Evolutionary conservation across 1,139 yeast species (phyloP), one percentile per base, ranked within the genome.

Genomic region (Lodderomyces elongisporus): DNA sequence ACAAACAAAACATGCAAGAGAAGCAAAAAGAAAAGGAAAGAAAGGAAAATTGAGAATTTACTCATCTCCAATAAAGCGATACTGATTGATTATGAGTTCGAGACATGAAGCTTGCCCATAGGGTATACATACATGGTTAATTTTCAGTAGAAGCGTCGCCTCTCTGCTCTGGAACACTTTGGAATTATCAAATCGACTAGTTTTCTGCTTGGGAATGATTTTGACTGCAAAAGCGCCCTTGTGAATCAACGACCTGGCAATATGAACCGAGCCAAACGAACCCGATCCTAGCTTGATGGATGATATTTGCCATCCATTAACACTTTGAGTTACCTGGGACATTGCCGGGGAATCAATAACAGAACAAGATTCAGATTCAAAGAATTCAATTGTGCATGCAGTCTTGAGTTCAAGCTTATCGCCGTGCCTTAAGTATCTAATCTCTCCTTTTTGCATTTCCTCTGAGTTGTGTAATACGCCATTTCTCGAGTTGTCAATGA

Each of bases 231-330:
- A 76, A 36, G 59, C 46, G 18, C 48, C 38, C 2, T 34, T 27
- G 5, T 13, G 7, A 3, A 20, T 20, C 7, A 41, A 39, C 4
- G 50, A 51, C 17, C 47, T 41, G 3, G 67, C 61, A 20, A 62
- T 48, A 38, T 47, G 51, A 1, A 62, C 83, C 28, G 68, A 64
- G 1, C 85, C 85, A 61, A 77, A 79, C 0, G 83, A 71, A 0
- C 87, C 87, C 28, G 61, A 57, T 0, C 85, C 85, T 20, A 79
- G 50, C 3, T 71, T 46, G 23, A 63, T 60, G 4, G 63, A 51
- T 3, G 66, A 48, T 5, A 77, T 54, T 4, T 39, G 41, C 79
- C 82, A 78, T 7, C 10, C 14, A 7, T 13, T 13, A 9, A 24
- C 12, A 6, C 8, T 24, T 24, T 6, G 6, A 13, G 7, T n/a